phyloP scores from a whole-genome alignment of 768 basidiomycete genomes.

The Panaeolus cyanescens region DNA sequence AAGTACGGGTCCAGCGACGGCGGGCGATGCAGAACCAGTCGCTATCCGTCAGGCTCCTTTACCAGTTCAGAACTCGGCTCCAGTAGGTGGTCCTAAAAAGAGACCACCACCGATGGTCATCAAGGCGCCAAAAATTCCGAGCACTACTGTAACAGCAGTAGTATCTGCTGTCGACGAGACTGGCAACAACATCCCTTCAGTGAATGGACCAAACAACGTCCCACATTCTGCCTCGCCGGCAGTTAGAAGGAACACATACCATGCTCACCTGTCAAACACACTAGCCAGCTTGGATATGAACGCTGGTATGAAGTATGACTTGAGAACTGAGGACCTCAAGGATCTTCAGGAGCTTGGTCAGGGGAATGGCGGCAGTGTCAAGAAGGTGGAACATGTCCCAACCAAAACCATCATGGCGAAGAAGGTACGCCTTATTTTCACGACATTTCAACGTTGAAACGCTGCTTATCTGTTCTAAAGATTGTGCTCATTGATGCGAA shows the following conservation, averaged over 20 bases:
- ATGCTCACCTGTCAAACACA: conserved; percentile 78
- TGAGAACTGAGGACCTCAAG: conserved; percentile 88
- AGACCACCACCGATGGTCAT: conserved; percentile 84
- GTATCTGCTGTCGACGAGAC: conserved; percentile 44
- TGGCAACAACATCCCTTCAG: conserved; percentile 46
- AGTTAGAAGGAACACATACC: conserved; percentile 71
- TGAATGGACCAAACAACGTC: conserved; percentile 48
- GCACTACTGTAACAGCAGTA: conserved; percentile 32
- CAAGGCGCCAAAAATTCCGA: conserved; percentile 66
- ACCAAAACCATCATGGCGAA: conserved; percentile 96
- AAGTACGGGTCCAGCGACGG: conserved; percentile 23
- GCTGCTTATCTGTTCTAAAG: conserved; percentile 37
- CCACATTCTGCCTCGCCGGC: conserved; percentile 55
- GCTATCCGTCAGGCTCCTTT: conserved; percentile 46
- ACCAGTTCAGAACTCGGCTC: conserved; percentile 27
- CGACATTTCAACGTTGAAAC: neutral
- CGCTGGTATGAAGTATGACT: conserved; percentile 81
- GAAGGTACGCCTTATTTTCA: conserved; percentile 64
- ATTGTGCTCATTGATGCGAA: conserved; percentile 97
- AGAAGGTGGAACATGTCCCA: conserved; percentile 91
- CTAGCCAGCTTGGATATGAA: conserved; percentile 87
- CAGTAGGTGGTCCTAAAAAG: conserved; percentile 55
- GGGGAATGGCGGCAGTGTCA: conserved; percentile 97
- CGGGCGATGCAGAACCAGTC: conserved; percentile 39
- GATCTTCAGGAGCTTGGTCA: conserved; percentile 90